Base-by-base conservation (phyloP, 2,329 filamentous ascomycete species). In the Fusarium succisae region DNA sequence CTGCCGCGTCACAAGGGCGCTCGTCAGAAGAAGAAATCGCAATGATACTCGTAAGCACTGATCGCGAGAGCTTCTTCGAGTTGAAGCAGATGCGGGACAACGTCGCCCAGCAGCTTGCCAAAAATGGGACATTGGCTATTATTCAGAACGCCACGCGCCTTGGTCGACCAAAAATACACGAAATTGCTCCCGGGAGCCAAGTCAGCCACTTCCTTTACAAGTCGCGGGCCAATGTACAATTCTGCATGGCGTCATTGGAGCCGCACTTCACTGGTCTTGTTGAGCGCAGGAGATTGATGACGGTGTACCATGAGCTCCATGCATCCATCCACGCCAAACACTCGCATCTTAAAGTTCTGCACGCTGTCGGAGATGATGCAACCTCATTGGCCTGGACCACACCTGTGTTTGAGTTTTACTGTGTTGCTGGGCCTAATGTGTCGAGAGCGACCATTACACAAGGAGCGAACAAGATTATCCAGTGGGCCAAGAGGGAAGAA, bases 181-280 rank as follows among this genome's bases (percentile, higher is more conserved):
- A 96, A 67, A 91, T 99, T 66, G 89, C 95, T 3, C 93, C 95
- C 0, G 93, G 93, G 30, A 93, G 92, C 22, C 91, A 93, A 38
- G 85, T 98, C 59, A 92, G 93, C 76, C 96, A 99, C 85, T 99
- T 98, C 80, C 84, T 99, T 24, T 99, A 98, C 87, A 99, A 98
- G 83, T 98, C 94, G 22, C 90, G 94, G 68, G 91, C 92, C 26
- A 98, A 99, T 77, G 96, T 99, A 35, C 97, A 99, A 81, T 99
- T 98, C 82, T 93, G 91, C 76, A 98, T 97, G 94, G 93, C 95
- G 3, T 91, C 93, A 1, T 92, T 94, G 69, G 87, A 90, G 15
- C 92, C 94, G 0, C 86, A 91, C 64, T 96, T 96, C 78, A 76
- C 75, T 43, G 77, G 79, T 26, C 80, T 89, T 8, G 84, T 94